Conservation (phyloP, 495 filamentous ascomycete species). For the Aspergillus taichungensis region DNA sequence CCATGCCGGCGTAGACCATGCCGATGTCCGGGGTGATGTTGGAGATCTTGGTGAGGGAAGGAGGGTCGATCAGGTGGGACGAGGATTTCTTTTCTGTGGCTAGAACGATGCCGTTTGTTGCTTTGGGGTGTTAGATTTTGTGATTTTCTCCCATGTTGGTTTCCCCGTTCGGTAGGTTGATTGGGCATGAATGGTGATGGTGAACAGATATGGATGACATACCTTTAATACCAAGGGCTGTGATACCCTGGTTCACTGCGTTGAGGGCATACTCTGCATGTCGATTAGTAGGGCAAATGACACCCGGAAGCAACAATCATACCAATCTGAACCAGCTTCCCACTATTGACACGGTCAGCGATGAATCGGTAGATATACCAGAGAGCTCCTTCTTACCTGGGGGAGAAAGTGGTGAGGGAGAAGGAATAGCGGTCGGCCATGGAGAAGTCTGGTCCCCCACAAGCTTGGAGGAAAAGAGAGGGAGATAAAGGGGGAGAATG, state of each 20-base stretch:
- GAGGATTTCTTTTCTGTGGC: conserved; percentile 99
- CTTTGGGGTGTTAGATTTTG: conserved; percentile 34
- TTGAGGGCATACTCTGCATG: conserved; percentile 94
- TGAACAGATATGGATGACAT: conserved; percentile 5
- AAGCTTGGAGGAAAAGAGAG: conserved; percentile 13
- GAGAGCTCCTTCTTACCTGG: conserved; percentile 61
- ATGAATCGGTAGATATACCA: not conserved
- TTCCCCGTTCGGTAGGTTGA: too few species aligned
- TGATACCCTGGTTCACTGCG: conserved; percentile 98
- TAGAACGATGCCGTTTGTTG: conserved; percentile 97
- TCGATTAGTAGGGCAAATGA: conserved; percentile 6
- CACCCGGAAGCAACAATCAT: conserved; percentile 7
- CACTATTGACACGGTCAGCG: conserved; percentile 41
- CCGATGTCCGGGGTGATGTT: conserved; percentile 98
- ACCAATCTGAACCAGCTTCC: conserved; percentile 78
- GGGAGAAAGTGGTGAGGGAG: conserved; percentile 98
- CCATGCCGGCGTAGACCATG: conserved; percentile 99
- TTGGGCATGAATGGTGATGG: not conserved
- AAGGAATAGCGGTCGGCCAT: conserved; percentile 99
- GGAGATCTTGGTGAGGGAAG: conserved; percentile 94
- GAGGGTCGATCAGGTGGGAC: conserved; percentile 86
- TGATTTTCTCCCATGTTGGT: too few species aligned
- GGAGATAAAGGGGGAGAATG: conserved; percentile 5
- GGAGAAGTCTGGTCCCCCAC: conserved; percentile 11
- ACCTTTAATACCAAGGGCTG: conserved; percentile 98